A percentile compares a stretch with the other conserved stretches of the same genome.
Conservation (phyloP, 768 basidiomycete species). For the Ramaria sp. region DNA sequence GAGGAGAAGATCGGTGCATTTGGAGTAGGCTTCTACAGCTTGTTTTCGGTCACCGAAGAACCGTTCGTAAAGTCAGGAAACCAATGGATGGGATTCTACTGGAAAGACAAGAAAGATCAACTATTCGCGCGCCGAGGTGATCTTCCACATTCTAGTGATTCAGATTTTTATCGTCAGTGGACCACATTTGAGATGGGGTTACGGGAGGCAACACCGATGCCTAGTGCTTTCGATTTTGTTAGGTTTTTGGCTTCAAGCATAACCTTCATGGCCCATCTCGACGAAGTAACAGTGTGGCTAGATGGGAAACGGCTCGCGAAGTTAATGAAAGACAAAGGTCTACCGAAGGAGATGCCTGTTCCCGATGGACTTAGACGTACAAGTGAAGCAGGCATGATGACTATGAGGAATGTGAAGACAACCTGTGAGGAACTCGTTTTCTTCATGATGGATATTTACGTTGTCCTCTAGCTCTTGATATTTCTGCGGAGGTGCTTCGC, state of each 20-base stretch:
- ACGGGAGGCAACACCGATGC: constrained; percentile 71
- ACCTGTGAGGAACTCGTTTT: constrained; percentile 36
- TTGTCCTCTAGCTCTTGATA: constrained; percentile 45
- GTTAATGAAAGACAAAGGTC: constrained; percentile 51
- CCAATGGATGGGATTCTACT: constrained; percentile 93
- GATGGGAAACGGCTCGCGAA: constrained; percentile 64
- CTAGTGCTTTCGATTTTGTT: constrained; percentile 75
- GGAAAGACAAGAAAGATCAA: constrained; percentile 87
- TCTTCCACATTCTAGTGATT: constrained; percentile 28
- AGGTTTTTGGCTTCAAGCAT: constrained; percentile 86
- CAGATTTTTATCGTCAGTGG: constrained; percentile 37
- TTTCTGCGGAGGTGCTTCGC: constrained; percentile 73
- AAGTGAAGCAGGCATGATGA: constrained; percentile 58
- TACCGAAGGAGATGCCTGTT: constrained; percentile 37
- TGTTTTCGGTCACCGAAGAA: constrained; percentile 77
- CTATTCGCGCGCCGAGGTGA: constrained; percentile 75
- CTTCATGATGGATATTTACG: constrained; percentile 7
- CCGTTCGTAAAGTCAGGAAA: constrained; percentile 79
- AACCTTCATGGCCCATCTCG: constrained; percentile 81
- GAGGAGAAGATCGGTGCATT: constrained; percentile 96
- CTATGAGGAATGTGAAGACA: constrained; percentile 47
- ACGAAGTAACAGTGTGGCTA: constrained; percentile 69
- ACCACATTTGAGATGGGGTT: constrained; percentile 86
- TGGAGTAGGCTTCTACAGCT: constrained; percentile 76
- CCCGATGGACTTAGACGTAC: constrained; percentile 44